A percentile compares a stretch with the other conserved stretches of the same genome.
These are phyloP conservation scores for Lodderomyces jiufengensis DNA, from an alignment of 1,139 yeast genomes.

Conservation along the genomic window DNA sequence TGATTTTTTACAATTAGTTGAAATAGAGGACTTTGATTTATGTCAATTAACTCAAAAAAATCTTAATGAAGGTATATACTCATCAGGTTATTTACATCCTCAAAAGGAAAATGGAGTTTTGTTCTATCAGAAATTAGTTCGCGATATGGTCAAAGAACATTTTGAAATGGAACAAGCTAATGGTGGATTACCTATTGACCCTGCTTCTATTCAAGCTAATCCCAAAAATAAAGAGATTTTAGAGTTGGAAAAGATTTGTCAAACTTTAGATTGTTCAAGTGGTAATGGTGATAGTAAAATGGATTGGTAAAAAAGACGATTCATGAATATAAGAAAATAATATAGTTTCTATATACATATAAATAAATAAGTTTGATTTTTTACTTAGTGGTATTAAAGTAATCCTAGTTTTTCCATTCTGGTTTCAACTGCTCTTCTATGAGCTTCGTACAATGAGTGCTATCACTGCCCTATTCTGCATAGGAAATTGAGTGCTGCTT, in stretches of 20 bases:
- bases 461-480: slow-evolving; percentile 68
- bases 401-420: slow-evolving; percentile 80
- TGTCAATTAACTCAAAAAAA: slow-evolving; percentile 59
- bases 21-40: slow-evolving; percentile 55
- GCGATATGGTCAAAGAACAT: slow-evolving; percentile 57
- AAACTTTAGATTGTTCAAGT: slow-evolving; percentile 40
- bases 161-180: slow-evolving; percentile 40
- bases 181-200: slow-evolving; percentile 44
- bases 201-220: slow-evolving; percentile 45
- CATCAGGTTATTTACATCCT: slow-evolving; percentile 58
- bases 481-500: slow-evolving; percentile 55
- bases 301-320: slow-evolving; percentile 12
- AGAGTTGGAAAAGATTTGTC: slow-evolving; percentile 50
- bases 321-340: too few species aligned
- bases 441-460: slow-evolving; percentile 80
- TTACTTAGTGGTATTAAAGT: too few species aligned
- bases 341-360: slow-evolving; percentile 7
- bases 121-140: slow-evolving; percentile 53
- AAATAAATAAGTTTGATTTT: neutral
- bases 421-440: slow-evolving; percentile 91
- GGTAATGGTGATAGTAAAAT: slow-evolving; percentile 4
- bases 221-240: slow-evolving; percentile 38
- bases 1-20: slow-evolving; percentile 59
- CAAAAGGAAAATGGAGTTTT: slow-evolving; percentile 56
- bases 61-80: slow-evolving; percentile 55